These are phyloP conservation scores for Arabis hirsuta DNA, from an alignment of 345 rosid species.

Conservation along the genomic window DNA sequence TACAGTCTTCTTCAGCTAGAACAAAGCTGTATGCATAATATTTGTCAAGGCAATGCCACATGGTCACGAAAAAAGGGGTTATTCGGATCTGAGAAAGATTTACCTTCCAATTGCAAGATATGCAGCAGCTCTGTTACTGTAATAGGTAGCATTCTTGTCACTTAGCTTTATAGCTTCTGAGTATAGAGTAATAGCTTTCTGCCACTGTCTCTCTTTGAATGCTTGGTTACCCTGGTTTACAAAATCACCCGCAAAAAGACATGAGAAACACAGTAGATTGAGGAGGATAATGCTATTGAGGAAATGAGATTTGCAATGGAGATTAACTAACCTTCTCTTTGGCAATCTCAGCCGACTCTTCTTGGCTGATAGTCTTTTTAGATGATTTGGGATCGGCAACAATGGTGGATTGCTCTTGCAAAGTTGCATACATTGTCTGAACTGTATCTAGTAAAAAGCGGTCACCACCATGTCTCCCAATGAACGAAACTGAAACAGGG, in stretches of 20 bases:
- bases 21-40: conserved; percentile 56
- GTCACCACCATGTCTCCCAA: conserved; percentile 87
- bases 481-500: conserved; percentile 81
- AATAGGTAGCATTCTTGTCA: conserved; percentile 83
- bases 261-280: neutral
- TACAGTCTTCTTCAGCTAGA: conserved; percentile 92
- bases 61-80: neutral
- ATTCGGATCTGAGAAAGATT: conserved; percentile 16
- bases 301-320: neutral
- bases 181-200: conserved; percentile 77
- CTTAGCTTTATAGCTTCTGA: conserved; percentile 87
- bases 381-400: conserved; percentile 56
- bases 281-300: conserved; percentile 10
- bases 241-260: neutral
- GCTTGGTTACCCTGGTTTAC: conserved; percentile 87
- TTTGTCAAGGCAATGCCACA: conserved; percentile 29
- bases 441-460: conserved; percentile 83
- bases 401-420: conserved; percentile 70
- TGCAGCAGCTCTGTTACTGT: conserved; percentile 97
- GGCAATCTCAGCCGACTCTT: conserved; percentile 74
- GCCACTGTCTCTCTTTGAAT: conserved; percentile 84
- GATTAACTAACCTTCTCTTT: conserved; percentile 79
- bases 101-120: conserved; percentile 85
- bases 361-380: conserved; percentile 49
- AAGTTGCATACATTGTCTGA: conserved; percentile 63